Evolutionary conservation across 2,329 filamentous ascomycete genomes (phyloP).

Genomic region (Colletotrichum lini): DNA sequence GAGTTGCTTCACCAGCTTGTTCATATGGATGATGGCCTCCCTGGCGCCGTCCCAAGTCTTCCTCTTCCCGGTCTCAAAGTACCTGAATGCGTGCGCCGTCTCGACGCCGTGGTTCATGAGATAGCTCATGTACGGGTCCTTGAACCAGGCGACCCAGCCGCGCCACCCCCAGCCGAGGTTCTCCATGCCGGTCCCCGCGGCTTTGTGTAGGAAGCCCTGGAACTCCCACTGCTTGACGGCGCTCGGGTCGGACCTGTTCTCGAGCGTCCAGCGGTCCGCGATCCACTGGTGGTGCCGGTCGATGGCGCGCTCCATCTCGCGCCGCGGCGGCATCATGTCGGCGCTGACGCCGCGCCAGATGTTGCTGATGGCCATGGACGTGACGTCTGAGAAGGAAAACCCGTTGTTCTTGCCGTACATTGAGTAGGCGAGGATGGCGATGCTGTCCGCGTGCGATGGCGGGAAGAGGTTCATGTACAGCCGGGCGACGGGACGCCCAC

Average conservation of each 20-base stretch:
- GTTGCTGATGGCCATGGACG: conserved; percentile 57
- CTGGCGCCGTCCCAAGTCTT: conserved; percentile 56
- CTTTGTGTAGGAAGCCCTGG: conserved; percentile 53
- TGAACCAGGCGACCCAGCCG: conserved; percentile 59
- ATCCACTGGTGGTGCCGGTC: conserved; percentile 49
- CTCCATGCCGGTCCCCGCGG: conserved; percentile 59
- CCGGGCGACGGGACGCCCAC: conserved; percentile 49
- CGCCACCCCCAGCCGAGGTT: conserved; percentile 57
- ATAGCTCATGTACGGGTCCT: conserved; percentile 54
- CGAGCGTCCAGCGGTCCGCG: conserved; percentile 44
- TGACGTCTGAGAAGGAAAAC: conserved; percentile 54
- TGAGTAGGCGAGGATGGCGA: conserved; percentile 53
- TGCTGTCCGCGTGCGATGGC: conserved; percentile 53
- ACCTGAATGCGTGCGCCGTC: conserved; percentile 57
- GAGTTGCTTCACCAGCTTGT: conserved; percentile 51
- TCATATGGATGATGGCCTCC: conserved; percentile 51
- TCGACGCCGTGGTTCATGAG: conserved; percentile 57
- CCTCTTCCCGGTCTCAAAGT: conserved; percentile 58
- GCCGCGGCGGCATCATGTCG: conserved; percentile 47
- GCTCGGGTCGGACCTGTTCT: conserved; percentile 41
- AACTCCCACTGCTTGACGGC: conserved; percentile 51
- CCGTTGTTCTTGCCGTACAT: conserved; percentile 50
- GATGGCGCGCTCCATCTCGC: conserved; percentile 49
- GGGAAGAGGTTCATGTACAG: conserved; percentile 60
- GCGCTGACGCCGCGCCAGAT: conserved; percentile 53